phyloP scores from a whole-genome alignment of 2,329 filamentous ascomycete genomes.

The Xylariaceae sp. region DNA sequence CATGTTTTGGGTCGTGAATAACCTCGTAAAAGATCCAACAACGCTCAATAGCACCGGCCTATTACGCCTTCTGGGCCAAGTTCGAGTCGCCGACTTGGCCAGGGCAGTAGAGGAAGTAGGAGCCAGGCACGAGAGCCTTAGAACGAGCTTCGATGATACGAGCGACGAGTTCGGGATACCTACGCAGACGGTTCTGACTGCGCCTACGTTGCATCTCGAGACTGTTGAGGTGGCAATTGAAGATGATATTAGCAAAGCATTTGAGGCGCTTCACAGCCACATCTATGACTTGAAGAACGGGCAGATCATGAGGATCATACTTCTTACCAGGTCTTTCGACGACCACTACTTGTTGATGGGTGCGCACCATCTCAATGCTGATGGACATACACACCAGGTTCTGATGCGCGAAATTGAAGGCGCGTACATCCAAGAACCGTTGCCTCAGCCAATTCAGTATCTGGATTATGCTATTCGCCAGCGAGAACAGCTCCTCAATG shows the following conservation, averaged over 20 bases:
- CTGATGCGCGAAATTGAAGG: slow-evolving; percentile 9
- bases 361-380: slow-evolving; percentile 8
- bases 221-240: not conserved
- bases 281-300: slow-evolving; percentile 11
- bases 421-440: not conserved
- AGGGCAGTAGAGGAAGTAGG: slow-evolving; percentile 2
- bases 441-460: slow-evolving; percentile 1
- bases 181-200: not conserved
- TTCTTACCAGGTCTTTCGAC: slow-evolving; percentile 5
- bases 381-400: slow-evolving; percentile 7
- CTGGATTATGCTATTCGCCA: not conserved
- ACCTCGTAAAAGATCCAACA: slow-evolving; percentile 2
- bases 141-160: slow-evolving; percentile 6
- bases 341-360: slow-evolving; percentile 11
- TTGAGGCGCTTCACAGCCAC: slow-evolving; percentile 1
- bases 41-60: slow-evolving; percentile 5
- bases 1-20: slow-evolving; percentile 11
- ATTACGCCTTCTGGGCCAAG: slow-evolving; percentile 1
- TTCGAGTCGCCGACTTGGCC: not conserved
- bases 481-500: not conserved
- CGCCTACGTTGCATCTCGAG: not conserved
- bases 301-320: slow-evolving; percentile 5
- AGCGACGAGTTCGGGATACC: not conserved
- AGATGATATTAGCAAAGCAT: too few relatives aligned
- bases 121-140: slow-evolving; percentile 6